phyloP scores from a whole-genome alignment of 768 basidiomycete genomes.

The Leccinum sublutescens region DNA sequence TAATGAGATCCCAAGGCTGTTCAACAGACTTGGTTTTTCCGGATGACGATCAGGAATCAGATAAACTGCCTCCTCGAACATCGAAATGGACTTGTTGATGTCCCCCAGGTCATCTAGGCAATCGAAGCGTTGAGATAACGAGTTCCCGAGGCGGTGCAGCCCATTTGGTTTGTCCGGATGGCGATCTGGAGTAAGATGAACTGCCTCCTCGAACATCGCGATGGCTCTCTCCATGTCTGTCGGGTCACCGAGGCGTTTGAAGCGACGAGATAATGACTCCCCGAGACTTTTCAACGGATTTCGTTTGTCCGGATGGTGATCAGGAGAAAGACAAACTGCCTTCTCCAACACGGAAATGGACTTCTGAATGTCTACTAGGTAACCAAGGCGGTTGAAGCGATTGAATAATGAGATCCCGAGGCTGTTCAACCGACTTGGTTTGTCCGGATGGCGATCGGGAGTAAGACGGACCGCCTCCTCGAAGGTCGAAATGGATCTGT shows the following conservation, averaged over 20 bases:
- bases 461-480: neutral
- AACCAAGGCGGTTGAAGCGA: neutral
- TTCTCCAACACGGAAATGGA: neutral
- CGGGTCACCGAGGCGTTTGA: neutral
- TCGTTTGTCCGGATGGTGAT: neutral
- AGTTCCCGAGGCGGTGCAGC: neutral
- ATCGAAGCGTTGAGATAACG: neutral
- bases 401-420: neutral
- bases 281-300: neutral
- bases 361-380: neutral
- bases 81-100: neutral
- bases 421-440: neutral
- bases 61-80: neutral
- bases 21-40: neutral
- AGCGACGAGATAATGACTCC: neutral
- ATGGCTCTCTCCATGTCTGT: neutral
- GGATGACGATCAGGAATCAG: neutral
- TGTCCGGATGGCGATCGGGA: neutral
- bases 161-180: neutral
- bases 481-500: neutral
- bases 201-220: neutral
- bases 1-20: neutral
- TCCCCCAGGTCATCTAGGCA: neutral
- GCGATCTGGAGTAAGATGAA: neutral
- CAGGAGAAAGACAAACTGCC: neutral